phyloP scores from a whole-genome alignment of 768 basidiomycete species.

The Russula abietina region DNA sequence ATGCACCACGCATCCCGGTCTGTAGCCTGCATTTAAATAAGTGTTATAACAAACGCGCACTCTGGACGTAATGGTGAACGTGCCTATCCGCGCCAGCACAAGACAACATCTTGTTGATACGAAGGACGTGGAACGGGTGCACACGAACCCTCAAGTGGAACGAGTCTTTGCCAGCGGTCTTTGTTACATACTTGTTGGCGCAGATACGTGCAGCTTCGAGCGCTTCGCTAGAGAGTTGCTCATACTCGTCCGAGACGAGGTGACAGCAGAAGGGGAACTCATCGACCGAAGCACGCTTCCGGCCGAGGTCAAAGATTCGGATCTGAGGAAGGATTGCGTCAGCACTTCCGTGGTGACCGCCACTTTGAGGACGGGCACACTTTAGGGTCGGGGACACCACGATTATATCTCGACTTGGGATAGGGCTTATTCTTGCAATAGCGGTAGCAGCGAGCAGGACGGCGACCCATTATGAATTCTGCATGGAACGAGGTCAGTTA shows the following conservation, averaged over 20 bases:
- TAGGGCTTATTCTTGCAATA: slow-evolving; percentile 99
- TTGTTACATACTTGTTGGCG: slow-evolving; percentile 99
- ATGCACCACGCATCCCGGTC: slow-evolving; percentile 98
- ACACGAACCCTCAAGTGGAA: slow-evolving; percentile 97
- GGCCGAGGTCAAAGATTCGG: slow-evolving; percentile 91
- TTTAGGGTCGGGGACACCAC: slow-evolving; percentile 97
- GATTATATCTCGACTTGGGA: slow-evolving; percentile 93
- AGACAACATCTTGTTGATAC: slow-evolving; percentile 99
- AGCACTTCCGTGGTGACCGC: background rate
- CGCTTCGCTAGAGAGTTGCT: slow-evolving; percentile 92
- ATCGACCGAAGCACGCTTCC: slow-evolving; percentile 93
- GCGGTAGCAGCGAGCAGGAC: slow-evolving; percentile 96
- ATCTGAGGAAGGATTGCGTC: slow-evolving; percentile 49
- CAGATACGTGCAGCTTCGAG: slow-evolving; percentile 98
- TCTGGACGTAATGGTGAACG: slow-evolving; percentile 24
- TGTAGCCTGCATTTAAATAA: slow-evolving; percentile 51
- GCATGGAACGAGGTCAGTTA: background rate
- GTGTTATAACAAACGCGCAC: background rate
- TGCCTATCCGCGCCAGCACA: slow-evolving; percentile 98
- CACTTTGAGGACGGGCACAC: slow-evolving; percentile 36
- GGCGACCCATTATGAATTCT: slow-evolving; percentile 72
- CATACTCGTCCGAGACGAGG: slow-evolving; percentile 96
- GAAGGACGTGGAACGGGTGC: slow-evolving; percentile 97
- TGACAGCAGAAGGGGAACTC: slow-evolving; percentile 98
- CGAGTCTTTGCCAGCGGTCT: slow-evolving; percentile 96